These are phyloP conservation scores for Zea mays DNA, from an alignment of 176 grass and related monocot species.

Conservation along the genomic window DNA sequence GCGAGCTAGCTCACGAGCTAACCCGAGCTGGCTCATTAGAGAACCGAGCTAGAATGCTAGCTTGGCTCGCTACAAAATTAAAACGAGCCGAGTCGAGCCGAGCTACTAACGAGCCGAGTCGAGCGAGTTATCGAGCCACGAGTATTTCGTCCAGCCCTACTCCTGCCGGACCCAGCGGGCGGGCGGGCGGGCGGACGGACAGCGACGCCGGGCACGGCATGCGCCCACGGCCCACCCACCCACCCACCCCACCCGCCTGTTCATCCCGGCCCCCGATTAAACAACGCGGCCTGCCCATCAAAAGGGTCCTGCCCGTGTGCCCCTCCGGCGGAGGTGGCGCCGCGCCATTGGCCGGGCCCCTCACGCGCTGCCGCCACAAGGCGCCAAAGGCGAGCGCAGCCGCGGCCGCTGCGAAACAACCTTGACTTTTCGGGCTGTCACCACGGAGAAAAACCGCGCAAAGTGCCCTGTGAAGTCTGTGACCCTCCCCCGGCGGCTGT, in stretches of 20 bases:
- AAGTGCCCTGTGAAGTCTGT: slow-evolving; percentile 1
- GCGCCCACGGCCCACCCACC: too few species aligned
- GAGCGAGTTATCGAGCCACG: too few species aligned
- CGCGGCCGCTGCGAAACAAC: neutral
- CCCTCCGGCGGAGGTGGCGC: neutral
- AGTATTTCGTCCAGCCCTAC: too few species aligned
- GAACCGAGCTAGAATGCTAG: too few species aligned
- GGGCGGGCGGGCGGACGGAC: neutral
- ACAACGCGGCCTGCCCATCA: slow-evolving; percentile 4
- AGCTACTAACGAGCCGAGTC: too few species aligned
- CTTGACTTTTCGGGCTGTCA: slow-evolving; percentile 41
- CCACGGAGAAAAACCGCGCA: neutral
- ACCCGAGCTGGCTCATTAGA: too few species aligned
- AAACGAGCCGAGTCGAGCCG: too few species aligned
- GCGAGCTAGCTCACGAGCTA: too few species aligned
- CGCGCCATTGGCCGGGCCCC: neutral
- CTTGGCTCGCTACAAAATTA: too few species aligned
- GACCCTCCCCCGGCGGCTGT: too few species aligned
- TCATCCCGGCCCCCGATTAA: slow-evolving; percentile 1
- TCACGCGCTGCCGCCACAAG: slow-evolving; percentile 49
- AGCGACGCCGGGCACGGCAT: slow-evolving; percentile 22
- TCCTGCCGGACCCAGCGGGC: neutral
- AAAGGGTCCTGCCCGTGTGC: neutral
- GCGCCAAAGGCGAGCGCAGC: slow-evolving; percentile 15
- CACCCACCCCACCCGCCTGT: neutral